These are phyloP conservation scores for Neurospora sp. DNA, from an alignment of 495 filamentous ascomycete genomes.

Conservation along the genomic window DNA sequence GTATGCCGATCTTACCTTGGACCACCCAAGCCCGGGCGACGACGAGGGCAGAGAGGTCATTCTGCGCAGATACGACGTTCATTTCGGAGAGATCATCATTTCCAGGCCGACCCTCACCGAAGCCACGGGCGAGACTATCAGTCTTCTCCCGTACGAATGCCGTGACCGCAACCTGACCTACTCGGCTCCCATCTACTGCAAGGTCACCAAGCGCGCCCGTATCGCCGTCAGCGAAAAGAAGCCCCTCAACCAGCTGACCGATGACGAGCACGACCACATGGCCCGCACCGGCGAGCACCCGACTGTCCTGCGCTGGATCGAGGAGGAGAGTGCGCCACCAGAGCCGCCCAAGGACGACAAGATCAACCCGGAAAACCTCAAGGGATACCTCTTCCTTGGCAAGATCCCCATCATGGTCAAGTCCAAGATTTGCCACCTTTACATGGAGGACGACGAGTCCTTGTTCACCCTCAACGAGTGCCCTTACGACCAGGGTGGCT, in stretches of 20 bases:
- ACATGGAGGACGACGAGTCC: constrained; percentile 65
- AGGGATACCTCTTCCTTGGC: constrained; percentile 65
- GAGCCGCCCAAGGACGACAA: constrained; percentile 4
- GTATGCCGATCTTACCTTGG: constrained; percentile 76
- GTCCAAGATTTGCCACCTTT: constrained; percentile 83
- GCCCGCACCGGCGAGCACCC: constrained; percentile 37
- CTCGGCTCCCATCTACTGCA: constrained; percentile 77
- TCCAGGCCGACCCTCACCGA: constrained; percentile 83
- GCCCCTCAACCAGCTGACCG: constrained; percentile 49
- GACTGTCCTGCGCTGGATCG: constrained; percentile 48
- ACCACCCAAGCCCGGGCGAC: constrained; percentile 68
- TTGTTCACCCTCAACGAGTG: constrained; percentile 88
- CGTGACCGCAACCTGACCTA: constrained; percentile 93
- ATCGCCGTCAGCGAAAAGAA: constrained; percentile 68
- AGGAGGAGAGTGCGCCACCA: constrained; percentile 33
- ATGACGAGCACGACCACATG: constrained; percentile 46
- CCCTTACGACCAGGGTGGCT: constrained; percentile 94
- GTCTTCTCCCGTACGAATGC: constrained; percentile 83
- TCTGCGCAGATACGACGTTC: constrained; percentile 83
- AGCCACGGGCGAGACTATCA: constrained; percentile 73
- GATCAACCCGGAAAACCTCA: constrained; percentile 17
- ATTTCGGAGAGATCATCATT: constrained; percentile 77
- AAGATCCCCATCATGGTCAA: constrained; percentile 97
- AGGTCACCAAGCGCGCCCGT: constrained; percentile 68
- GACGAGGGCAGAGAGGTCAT: constrained; percentile 64